Conservation (phyloP, 352 stramenopile species). For the Albugo candida region DNA sequence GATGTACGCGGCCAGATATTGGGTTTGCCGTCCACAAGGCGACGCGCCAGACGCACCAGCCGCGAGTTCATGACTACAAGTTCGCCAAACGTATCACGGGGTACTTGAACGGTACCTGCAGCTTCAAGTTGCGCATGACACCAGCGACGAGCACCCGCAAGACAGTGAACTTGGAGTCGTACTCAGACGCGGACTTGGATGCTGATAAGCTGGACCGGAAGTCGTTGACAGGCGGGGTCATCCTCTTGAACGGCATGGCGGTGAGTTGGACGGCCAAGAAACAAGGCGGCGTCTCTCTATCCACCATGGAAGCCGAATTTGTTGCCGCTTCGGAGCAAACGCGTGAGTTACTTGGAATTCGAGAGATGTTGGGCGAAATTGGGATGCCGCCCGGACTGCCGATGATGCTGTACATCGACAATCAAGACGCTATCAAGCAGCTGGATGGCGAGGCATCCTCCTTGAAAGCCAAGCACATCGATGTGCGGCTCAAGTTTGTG, state of each 20-base stretch:
- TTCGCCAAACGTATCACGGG: slow-evolving; percentile 9
- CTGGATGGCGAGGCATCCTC: slow-evolving; percentile 2
- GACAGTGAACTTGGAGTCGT: neutral
- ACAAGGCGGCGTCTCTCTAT: slow-evolving; percentile 5
- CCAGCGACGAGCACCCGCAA: neutral
- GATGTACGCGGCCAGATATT: slow-evolving; percentile 13
- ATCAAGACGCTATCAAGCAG: slow-evolving; percentile 4
- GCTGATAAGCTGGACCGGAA: slow-evolving; percentile 8
- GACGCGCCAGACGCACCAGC: slow-evolving; percentile 5
- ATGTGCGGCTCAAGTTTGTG: slow-evolving; percentile 6
- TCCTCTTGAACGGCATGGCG: slow-evolving; percentile 6
- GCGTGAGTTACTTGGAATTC: slow-evolving; percentile 1
- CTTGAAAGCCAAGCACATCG: slow-evolving; percentile 4
- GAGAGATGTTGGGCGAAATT: slow-evolving; percentile 5
- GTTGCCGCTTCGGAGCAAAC: neutral
- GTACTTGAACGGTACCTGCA: slow-evolving; percentile 10
- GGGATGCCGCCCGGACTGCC: neutral
- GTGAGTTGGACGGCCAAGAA: slow-evolving; percentile 5
- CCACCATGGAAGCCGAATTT: slow-evolving; percentile 11
- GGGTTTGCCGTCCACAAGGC: slow-evolving; percentile 10
- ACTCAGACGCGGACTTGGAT: slow-evolving; percentile 10
- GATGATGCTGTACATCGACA: slow-evolving; percentile 4
- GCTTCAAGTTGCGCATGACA: slow-evolving; percentile 4
- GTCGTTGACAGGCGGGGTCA: slow-evolving; percentile 6
- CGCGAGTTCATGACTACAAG: slow-evolving; percentile 1